Base-by-base conservation (phyloP, 257 asterid species). In the Forsythia suspensa region DNA sequence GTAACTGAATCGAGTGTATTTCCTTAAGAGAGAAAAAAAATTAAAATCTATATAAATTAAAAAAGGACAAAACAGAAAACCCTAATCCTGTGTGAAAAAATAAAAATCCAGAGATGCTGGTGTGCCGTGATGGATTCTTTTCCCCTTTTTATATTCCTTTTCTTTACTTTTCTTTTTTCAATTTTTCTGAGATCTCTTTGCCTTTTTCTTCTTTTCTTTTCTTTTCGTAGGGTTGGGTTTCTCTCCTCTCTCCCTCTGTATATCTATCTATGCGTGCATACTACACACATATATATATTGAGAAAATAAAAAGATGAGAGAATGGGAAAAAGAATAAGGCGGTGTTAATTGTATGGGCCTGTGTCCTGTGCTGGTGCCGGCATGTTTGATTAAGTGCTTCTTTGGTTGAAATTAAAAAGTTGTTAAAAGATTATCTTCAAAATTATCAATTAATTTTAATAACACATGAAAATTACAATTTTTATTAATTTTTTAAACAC, bases 21-120 rank as follows among this genome's bases (percentile, higher is more conserved):
- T 59, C 67, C 36, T 7, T 8, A 1, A 1, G n/a, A 37, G 8
- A 76, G 39, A 9, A 71, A 43, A 24, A 63, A 65, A 18, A 29
- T 3, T 38, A 4, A 21, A 59, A 61, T 42, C 11, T 24, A 42
- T 9, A 11, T 21, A 21, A 63, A 63, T 9, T 63, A 6, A 4
- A 72, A 7, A 15, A 13, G 18, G 63, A 18, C 11, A 74, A 69
- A 21, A 75, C 20, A 71, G 59, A 81, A 77, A 86, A 78, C 89
- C 89, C 89, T 86, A 86, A 86, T 51, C 72, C 76, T 75, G 82
- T 29, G 82, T 29, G 39, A 16, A 29, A 63, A 63, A 24, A 63
- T 63, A 24, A 63, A 63, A 63, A 21, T 21, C 16, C 13, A 29
- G 70, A 63, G 18, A 29, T 24, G 70, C 6, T 29, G 70, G 39